Evolutionary conservation across 1,284 basidiomycete genomes (phyloP).

Genomic region (Cryptococcus sp.): DNA sequence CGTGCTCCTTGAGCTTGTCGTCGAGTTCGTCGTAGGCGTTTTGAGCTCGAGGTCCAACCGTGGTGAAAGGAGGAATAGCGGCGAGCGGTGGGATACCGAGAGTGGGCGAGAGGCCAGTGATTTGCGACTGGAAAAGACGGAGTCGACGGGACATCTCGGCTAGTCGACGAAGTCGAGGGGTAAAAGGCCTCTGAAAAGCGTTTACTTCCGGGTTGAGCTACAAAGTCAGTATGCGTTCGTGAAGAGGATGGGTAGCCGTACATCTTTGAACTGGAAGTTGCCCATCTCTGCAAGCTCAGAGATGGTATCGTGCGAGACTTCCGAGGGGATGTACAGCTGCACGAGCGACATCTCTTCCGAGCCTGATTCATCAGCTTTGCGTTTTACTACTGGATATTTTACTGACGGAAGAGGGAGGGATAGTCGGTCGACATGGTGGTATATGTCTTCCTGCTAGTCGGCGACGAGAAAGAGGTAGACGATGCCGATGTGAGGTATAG

Average conservation of each 20-base stretch:
- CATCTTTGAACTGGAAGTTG: slow-evolving; percentile 96
- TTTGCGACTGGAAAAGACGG: slow-evolving; percentile 82
- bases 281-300: slow-evolving; percentile 92
- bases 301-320: slow-evolving; percentile 95
- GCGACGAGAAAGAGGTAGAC: no score
- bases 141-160: slow-evolving; percentile 95
- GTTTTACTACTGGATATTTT: not conserved
- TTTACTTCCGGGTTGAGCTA: slow-evolving; percentile 92
- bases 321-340: slow-evolving; percentile 95
- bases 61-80: slow-evolving; percentile 74
- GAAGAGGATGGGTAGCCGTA: slow-evolving; percentile 46
- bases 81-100: slow-evolving; percentile 74
- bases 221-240: slow-evolving; percentile 2
- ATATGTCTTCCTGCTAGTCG: not conserved
- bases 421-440: slow-evolving; percentile 48
- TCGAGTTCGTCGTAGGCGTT: slow-evolving; percentile 93
- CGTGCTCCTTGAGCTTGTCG: slow-evolving; percentile 79
- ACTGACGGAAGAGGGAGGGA: slow-evolving; percentile 76
- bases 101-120: slow-evolving; percentile 63
- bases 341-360: slow-evolving; percentile 97
- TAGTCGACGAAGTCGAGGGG: slow-evolving; percentile 87
- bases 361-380: slow-evolving; percentile 52
- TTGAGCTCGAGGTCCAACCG: slow-evolving; percentile 81
- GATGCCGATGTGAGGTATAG: not conserved
- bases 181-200: slow-evolving; percentile 97